These are phyloP conservation scores for Cladosporium sphaerospermum DNA, from an alignment of 2,329 filamentous ascomycete species.

Conservation along the genomic window DNA sequence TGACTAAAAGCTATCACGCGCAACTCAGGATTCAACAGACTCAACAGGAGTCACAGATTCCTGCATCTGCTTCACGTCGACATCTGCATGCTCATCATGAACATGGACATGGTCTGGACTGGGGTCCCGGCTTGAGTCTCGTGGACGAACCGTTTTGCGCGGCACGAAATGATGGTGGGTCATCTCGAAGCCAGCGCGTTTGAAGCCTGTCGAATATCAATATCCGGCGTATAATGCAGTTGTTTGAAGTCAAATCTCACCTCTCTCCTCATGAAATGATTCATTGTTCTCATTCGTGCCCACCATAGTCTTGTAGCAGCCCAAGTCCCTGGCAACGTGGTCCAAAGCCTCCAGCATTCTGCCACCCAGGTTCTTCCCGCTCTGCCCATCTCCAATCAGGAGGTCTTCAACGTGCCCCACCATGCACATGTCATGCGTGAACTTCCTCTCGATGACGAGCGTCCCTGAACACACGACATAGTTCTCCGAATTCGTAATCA, in stretches of 20 bases:
- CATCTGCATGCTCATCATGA: neutral
- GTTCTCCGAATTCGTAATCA: slow-evolving; percentile 15
- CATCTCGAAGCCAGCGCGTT: slow-evolving; percentile 12
- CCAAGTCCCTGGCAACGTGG: slow-evolving; percentile 15
- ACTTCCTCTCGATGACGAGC: slow-evolving; percentile 20
- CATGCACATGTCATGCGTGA: slow-evolving; percentile 13
- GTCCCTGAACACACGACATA: slow-evolving; percentile 19
- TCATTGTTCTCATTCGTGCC: slow-evolving; percentile 17
- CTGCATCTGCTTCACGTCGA: neutral
- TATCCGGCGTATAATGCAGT: neutral
- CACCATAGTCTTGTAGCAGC: slow-evolving; percentile 19
- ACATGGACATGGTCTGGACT: neutral
- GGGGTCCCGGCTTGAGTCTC: slow-evolving; percentile 6
- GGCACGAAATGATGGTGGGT: slow-evolving; percentile 10
- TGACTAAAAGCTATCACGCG: neutral
- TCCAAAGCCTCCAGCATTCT: slow-evolving; percentile 19
- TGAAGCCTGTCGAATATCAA: slow-evolving; percentile 10
- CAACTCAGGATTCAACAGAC: neutral
- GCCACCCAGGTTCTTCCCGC: slow-evolving; percentile 22
- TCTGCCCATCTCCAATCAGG: slow-evolving; percentile 15
- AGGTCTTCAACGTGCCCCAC: slow-evolving; percentile 20
- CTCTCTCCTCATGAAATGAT: slow-evolving; percentile 17
- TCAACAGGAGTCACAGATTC: neutral
- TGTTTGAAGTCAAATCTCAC: neutral
- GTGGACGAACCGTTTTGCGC: neutral